These are phyloP conservation scores for Spiraea crenata DNA, from an alignment of 331 rosid genomes.

Conservation along the genomic window DNA sequence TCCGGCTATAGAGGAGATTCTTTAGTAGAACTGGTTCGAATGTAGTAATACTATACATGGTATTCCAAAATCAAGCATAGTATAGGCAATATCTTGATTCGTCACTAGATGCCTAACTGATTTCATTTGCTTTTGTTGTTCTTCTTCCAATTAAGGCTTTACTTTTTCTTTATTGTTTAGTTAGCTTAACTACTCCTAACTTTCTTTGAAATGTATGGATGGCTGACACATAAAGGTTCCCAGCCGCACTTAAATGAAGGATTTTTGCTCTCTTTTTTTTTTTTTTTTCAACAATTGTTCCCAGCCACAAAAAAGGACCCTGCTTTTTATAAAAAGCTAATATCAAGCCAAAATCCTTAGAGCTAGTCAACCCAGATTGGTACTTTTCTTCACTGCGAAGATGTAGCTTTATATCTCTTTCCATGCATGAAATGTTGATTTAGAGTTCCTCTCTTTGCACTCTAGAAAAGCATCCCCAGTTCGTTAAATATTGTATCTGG, in stretches of 20 bases:
- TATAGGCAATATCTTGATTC: constrained; percentile 1
- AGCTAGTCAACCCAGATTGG: constrained; percentile 33
- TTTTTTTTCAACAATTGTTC: constrained; percentile 3
- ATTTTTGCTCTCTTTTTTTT: constrained; percentile 17
- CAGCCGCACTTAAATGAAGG: constrained; percentile 20
- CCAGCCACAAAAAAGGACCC: background rate
- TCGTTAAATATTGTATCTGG: background rate
- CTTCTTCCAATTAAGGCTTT: background rate
- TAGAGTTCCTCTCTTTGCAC: background rate
- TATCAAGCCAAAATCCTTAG: background rate
- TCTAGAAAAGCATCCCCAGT: background rate
- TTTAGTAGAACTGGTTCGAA: background rate
- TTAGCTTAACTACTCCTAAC: constrained; percentile 9
- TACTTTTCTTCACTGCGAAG: constrained; percentile 76
- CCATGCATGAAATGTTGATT: constrained; percentile 11
- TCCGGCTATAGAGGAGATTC: no score
- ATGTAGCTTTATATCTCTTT: constrained; percentile 34
- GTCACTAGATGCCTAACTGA: constrained; percentile 9
- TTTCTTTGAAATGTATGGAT: constrained; percentile 27
- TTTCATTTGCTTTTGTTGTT: constrained; percentile 17
- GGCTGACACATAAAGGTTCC: constrained; percentile 38
- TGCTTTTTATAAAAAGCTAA: background rate
- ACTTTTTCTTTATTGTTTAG: background rate
- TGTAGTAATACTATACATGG: background rate
- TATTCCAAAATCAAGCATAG: background rate